These are phyloP conservation scores for Vaccinium myrtillus DNA, from an alignment of 148 eudicot species.

Conservation along the genomic window DNA sequence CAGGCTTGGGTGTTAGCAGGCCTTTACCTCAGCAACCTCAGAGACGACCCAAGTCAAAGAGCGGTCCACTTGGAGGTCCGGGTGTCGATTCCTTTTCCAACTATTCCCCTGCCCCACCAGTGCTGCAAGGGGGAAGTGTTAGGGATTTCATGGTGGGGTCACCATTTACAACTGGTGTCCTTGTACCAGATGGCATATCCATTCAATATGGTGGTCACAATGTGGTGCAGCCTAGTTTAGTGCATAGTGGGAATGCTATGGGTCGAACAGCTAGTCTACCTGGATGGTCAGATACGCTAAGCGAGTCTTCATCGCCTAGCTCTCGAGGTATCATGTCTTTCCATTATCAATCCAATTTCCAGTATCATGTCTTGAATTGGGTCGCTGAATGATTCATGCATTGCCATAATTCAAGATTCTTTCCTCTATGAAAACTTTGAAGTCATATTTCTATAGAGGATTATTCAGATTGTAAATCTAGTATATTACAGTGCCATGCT, in stretches of 20 bases:
- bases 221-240: constrained; percentile 35
- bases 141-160: constrained; percentile 47
- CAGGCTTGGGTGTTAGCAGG: constrained; percentile 33
- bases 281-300: constrained; percentile 56
- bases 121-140: constrained; percentile 40
- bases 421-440: background rate
- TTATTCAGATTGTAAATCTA: background rate
- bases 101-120: constrained; percentile 58
- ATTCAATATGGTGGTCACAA: constrained; percentile 31
- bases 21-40: constrained; percentile 32
- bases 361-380: background rate
- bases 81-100: constrained; percentile 40
- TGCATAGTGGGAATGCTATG: constrained; percentile 20
- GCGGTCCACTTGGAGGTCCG: constrained; percentile 74
- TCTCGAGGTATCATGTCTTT: constrained; percentile 46
- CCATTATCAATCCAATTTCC: background rate
- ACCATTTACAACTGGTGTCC: constrained; percentile 51
- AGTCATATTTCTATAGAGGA: background rate
- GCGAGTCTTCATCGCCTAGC: constrained; percentile 43
- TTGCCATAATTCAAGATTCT: background rate
- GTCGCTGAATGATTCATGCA: constrained; percentile 1
- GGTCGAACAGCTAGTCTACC: constrained; percentile 30
- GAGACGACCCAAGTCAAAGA: constrained; percentile 67
- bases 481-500: background rate
- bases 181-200: constrained; percentile 50